Evolutionary conservation across 1,139 yeast genomes (phyloP).

Genomic region (Magnusiomyces magnusii): DNA sequence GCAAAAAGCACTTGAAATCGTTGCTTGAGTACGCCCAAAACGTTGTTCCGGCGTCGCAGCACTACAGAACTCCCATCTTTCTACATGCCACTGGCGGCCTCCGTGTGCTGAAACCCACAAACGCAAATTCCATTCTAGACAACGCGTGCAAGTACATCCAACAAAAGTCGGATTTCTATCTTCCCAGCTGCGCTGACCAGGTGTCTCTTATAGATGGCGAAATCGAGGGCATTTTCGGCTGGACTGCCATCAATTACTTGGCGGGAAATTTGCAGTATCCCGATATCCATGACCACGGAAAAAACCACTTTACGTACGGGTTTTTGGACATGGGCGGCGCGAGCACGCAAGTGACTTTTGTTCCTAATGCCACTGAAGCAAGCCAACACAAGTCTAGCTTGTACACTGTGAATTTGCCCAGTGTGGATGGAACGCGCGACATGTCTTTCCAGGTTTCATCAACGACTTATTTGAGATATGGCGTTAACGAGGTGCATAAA

Average conservation of each 20-base stretch:
- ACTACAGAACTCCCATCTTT: slow-evolving; percentile 65
- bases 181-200: slow-evolving; percentile 47
- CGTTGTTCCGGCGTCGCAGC: slow-evolving; percentile 59
- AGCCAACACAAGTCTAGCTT: slow-evolving; percentile 49
- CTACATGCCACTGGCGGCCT: slow-evolving; percentile 78
- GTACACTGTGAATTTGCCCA: slow-evolving; percentile 43
- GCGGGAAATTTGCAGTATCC: slow-evolving; percentile 51
- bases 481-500: slow-evolving; percentile 61
- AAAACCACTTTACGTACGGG: slow-evolving; percentile 55
- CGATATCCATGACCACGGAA: slow-evolving; percentile 28
- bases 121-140: slow-evolving; percentile 38
- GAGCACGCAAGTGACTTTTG: slow-evolving; percentile 70
- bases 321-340: slow-evolving; percentile 82
- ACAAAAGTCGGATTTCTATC: slow-evolving; percentile 46
- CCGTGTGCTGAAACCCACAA: slow-evolving; percentile 59
- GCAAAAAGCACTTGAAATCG: slow-evolving; percentile 50
- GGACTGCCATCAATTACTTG: slow-evolving; percentile 73
- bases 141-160: slow-evolving; percentile 51
- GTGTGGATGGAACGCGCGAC: slow-evolving; percentile 33
- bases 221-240: slow-evolving; percentile 72
- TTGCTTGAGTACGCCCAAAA: slow-evolving; percentile 48
- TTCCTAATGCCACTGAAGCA: slow-evolving; percentile 52
- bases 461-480: slow-evolving; percentile 65
- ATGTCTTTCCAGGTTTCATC: slow-evolving; percentile 46
- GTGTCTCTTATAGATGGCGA: slow-evolving; percentile 68